These are phyloP conservation scores for Peziza echinospora DNA, from an alignment of 495 filamentous ascomycete genomes.

Conservation along the genomic window DNA sequence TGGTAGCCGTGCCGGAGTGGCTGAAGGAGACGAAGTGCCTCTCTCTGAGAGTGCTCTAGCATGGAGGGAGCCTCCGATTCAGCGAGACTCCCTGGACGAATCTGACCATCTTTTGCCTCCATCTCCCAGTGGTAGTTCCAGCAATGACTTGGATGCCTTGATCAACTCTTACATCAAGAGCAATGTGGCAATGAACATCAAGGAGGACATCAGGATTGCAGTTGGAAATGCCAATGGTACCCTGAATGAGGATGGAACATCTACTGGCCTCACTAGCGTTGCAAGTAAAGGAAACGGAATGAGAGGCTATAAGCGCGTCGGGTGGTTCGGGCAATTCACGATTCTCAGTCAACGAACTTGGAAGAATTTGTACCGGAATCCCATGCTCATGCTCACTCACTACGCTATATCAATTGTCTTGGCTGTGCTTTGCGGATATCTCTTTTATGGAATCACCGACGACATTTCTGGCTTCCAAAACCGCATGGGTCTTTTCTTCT, in stretches of 20 bases:
- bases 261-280: not conserved
- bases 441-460: conserved; percentile 90
- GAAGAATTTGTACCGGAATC: conserved; percentile 94
- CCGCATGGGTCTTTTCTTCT: conserved; percentile 94
- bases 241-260: conserved; percentile 17
- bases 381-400: conserved; percentile 95
- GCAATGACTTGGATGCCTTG: conserved; percentile 62
- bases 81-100: conserved; percentile 41
- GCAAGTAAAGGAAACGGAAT: conserved; percentile 26
- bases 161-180: conserved; percentile 54
- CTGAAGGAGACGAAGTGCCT: conserved; percentile 43
- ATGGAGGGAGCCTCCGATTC: conserved; percentile 28
- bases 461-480: conserved; percentile 98
- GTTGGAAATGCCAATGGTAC: conserved; percentile 44
- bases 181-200: conserved; percentile 53
- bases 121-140: conserved; percentile 21
- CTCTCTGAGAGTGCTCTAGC: conserved; percentile 38
- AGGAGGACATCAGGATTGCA: conserved; percentile 57
- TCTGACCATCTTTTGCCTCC: conserved; percentile 56
- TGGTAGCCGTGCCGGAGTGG: conserved; percentile 28
- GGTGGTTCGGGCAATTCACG: conserved; percentile 56
- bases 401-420: conserved; percentile 96
- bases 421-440: conserved; percentile 77
- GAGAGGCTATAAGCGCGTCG: conserved; percentile 63
- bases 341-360: conserved; percentile 84